Conservation (phyloP, 257 asterid species). For the Solanum sejunctum region DNA sequence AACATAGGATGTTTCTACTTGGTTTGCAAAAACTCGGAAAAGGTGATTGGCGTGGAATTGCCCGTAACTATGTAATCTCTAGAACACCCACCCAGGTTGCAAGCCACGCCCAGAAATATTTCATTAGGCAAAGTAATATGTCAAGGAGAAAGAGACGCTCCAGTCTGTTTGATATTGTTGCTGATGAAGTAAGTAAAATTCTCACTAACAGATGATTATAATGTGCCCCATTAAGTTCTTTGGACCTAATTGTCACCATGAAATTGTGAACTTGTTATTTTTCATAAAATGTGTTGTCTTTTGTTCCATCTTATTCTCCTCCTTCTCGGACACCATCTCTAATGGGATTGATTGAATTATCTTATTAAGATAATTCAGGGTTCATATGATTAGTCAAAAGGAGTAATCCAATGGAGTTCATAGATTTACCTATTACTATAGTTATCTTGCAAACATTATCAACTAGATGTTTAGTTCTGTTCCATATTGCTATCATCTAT, state of each 20-base stretch:
- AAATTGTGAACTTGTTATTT: not conserved
- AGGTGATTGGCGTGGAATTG: slow-evolving; percentile 99
- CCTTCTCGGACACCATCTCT: not conserved
- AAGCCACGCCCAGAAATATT: slow-evolving; percentile 96
- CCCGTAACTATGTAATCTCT: slow-evolving; percentile 78
- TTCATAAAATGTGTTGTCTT: not conserved
- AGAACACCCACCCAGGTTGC: slow-evolving; percentile 99
- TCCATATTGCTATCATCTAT: not conserved
- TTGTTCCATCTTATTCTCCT: not conserved
- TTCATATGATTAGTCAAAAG: too few species aligned
- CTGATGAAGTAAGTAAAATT: slow-evolving; percentile 70
- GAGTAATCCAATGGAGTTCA: too few species aligned
- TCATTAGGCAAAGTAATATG: slow-evolving; percentile 83
- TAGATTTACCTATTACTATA: not conserved
- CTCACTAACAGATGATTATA: not conserved
- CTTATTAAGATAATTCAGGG: too few species aligned
- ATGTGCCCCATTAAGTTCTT: not conserved
- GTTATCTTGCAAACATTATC: not conserved
- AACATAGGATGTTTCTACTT: slow-evolving; percentile 84
- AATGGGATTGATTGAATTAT: not conserved
- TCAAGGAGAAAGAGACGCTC: slow-evolving; percentile 96
- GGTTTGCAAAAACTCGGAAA: slow-evolving; percentile 98
- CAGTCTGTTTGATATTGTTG: slow-evolving; percentile 89
- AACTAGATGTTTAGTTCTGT: not conserved
- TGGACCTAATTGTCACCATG: not conserved